phyloP scores from a whole-genome alignment of 176 grass and related monocot genomes.

The Musa itinerans region DNA sequence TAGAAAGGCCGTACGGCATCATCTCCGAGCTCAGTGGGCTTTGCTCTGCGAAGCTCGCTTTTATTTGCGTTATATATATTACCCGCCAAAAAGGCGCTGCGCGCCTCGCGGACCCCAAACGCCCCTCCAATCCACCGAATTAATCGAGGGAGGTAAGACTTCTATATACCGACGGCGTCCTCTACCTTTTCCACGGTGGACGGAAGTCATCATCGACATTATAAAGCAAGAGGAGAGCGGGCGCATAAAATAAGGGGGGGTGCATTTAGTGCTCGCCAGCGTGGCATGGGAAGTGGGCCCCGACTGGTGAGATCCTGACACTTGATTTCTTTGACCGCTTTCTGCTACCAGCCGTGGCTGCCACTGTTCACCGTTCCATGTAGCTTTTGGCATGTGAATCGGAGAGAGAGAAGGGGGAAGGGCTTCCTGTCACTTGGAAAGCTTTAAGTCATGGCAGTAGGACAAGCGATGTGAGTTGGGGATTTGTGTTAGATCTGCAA shows the following conservation, averaged over 20 bases:
- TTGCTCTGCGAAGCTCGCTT: too few relatives aligned
- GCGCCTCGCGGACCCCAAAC: slow-evolving; percentile 39
- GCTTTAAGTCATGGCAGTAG: not conserved
- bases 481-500: not conserved
- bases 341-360: not conserved
- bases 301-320: not conserved
- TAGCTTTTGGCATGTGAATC: not conserved
- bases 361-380: not conserved
- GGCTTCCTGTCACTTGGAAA: not conserved
- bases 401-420: too few relatives aligned
- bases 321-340: not conserved
- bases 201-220: not conserved
- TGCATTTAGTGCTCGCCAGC: not conserved
- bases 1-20: not conserved
- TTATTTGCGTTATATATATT: not conserved
- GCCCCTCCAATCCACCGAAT: slow-evolving; percentile 1
- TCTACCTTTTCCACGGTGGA: too few relatives aligned
- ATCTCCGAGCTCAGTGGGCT: too few relatives aligned
- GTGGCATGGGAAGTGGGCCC: not conserved
- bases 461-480: not conserved
- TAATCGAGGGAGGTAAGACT: not conserved
- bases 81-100: slow-evolving; percentile 30
- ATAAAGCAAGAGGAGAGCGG: not conserved
- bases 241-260: not conserved
- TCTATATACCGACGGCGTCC: not conserved